Conservation (phyloP, 257 asterid genomes). For the Linderniella brevidens region DNA sequence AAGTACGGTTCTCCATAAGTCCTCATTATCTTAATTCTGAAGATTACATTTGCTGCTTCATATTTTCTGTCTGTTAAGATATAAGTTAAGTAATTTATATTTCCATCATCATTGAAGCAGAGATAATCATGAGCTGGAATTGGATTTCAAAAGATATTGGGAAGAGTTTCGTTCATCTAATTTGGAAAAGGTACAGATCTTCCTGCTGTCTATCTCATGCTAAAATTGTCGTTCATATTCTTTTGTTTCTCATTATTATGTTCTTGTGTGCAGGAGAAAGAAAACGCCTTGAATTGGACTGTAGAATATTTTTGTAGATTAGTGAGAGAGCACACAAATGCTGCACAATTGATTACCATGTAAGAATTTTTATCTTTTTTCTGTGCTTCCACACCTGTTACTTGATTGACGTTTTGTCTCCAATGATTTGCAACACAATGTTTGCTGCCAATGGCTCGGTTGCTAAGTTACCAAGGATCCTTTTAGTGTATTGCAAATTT, state of each 20-base stretch:
- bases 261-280: conserved; percentile 73
- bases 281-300: conserved; percentile 84
- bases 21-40: too few relatives aligned
- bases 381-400: conserved; percentile 8
- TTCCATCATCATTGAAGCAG: conserved; percentile 12
- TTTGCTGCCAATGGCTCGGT: too few relatives aligned
- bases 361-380: conserved; percentile 23
- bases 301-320: conserved; percentile 92
- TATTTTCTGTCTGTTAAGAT: too few relatives aligned
- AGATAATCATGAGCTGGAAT: conserved; percentile 74
- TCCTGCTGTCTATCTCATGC: conserved; percentile 3
- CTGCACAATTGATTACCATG: conserved; percentile 76
- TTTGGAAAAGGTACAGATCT: conserved; percentile 40
- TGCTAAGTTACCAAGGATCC: too few relatives aligned
- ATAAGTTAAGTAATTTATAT: too few relatives aligned
- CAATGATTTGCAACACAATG: not conserved
- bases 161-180: conserved; percentile 82
- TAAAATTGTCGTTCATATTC: not conserved
- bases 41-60: not conserved
- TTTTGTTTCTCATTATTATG: conserved; percentile 5
- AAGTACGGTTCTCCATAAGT: too few relatives aligned
- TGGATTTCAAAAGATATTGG: conserved; percentile 95
- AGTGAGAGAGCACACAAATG: conserved; percentile 80
- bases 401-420: not conserved
- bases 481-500: too few relatives aligned